Percentiles rank a stretch among this genome's conserved stretches.
phyloP scores from a whole-genome alignment of 2,329 filamentous ascomycete genomes.

The Cercospora beticola region DNA sequence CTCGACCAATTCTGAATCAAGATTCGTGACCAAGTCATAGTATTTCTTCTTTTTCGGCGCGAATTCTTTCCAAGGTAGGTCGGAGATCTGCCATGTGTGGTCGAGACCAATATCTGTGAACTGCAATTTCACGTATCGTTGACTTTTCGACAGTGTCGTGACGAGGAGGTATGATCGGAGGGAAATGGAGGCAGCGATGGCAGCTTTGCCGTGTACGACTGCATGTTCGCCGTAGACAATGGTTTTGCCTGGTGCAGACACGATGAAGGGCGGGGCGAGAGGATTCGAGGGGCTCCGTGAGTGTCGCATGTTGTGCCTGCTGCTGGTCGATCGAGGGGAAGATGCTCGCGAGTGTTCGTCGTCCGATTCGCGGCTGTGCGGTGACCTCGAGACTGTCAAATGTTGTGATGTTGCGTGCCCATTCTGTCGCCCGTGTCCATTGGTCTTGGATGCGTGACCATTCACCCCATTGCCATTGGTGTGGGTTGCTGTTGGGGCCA shows the following conservation, averaged over 20 bases:
- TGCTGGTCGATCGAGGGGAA: neutral
- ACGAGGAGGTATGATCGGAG: constrained; percentile 95
- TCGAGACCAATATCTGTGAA: constrained; percentile 89
- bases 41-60: constrained; percentile 91
- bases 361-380: constrained; percentile 7
- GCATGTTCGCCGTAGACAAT: constrained; percentile 98
- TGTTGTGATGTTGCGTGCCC: neutral
- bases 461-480: constrained; percentile 8
- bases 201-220: constrained; percentile 95
- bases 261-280: constrained; percentile 88
- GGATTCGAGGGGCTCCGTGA: constrained; percentile 49
- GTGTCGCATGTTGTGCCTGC: constrained; percentile 10
- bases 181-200: constrained; percentile 92
- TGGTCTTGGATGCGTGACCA: neutral
- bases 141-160: constrained; percentile 88
- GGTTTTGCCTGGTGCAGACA: constrained; percentile 95
- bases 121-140: constrained; percentile 78
- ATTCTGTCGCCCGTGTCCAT: neutral
- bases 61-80: constrained; percentile 83
- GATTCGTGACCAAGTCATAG: constrained; percentile 75
- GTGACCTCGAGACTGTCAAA: constrained; percentile 2
- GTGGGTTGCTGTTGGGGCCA: constrained; percentile 1
- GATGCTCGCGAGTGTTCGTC: constrained; percentile 8
- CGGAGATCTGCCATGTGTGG: constrained; percentile 92
- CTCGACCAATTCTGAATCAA: constrained; percentile 78